Conservation (phyloP, 139 green algal species). For the Chlamydomonas sp. region DNA sequence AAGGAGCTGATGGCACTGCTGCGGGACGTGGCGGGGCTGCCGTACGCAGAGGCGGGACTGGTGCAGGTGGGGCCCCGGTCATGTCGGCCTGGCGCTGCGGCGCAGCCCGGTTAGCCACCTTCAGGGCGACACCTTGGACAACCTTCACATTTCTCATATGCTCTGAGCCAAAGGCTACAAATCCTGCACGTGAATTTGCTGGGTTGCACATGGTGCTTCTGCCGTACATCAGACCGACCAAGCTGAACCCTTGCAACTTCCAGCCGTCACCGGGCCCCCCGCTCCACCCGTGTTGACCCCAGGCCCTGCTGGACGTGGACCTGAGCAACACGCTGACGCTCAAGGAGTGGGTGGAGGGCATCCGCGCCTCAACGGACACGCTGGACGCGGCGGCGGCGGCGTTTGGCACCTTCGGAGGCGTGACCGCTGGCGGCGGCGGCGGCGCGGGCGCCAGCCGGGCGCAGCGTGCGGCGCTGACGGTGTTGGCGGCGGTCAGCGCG, state of each 20-base stretch:
- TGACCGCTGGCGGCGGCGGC: background rate
- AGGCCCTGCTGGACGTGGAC: conserved; percentile 58
- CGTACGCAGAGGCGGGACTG: conserved; percentile 49
- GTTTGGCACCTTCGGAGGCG: background rate
- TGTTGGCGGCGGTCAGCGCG: conserved; percentile 37
- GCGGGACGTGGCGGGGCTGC: conserved; percentile 35
- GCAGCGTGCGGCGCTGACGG: conserved; percentile 32
- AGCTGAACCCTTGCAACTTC: background rate
- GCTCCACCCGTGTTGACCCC: background rate
- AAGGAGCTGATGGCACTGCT: conserved; percentile 44
- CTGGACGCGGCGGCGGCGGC: conserved; percentile 20
- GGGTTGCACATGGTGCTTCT: no score
- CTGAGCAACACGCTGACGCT: conserved; percentile 39
- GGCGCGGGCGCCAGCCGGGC: background rate
- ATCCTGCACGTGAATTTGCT: no score
- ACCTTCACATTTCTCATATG: background rate
- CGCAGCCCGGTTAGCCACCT: background rate
- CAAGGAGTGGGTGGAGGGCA: conserved; percentile 49
- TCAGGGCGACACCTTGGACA: no score
- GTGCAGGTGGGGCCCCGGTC: conserved; percentile 37
- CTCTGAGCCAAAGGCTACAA: no score
- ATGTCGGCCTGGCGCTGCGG: background rate
- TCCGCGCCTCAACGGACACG: conserved; percentile 19
- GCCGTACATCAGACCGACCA: no score
- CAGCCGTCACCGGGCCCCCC: background rate